A percentile compares a stretch with the other conserved stretches of the same genome.
These are phyloP conservation scores for Solanum etuberosum DNA, from an alignment of 257 asterid genomes.

Conservation along the genomic window DNA sequence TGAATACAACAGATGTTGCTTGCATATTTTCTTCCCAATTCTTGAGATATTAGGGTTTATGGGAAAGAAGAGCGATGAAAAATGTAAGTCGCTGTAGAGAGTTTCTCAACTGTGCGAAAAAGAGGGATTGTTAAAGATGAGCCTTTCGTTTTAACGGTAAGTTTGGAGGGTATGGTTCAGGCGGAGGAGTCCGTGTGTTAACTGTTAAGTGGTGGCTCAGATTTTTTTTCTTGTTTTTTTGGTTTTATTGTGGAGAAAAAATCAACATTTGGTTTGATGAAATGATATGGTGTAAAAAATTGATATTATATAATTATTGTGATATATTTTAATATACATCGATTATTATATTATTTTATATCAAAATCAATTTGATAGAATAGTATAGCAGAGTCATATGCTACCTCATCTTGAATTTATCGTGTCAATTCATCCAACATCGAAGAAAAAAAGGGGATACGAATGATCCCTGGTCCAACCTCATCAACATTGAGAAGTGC, in stretches of 20 bases:
- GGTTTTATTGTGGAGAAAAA: neutral
- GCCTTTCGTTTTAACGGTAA: neutral
- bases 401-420: too few species aligned
- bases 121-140: neutral
- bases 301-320: neutral
- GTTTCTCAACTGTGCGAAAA: neutral
- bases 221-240: constrained; percentile 13
- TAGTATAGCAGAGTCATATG: too few species aligned
- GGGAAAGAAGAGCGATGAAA: neutral
- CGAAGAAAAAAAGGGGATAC: neutral
- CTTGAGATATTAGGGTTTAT: constrained; percentile 10
- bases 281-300: neutral
- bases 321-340: neutral
- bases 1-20: constrained; percentile 38
- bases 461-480: neutral
- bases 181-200: constrained; percentile 20
- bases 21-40: constrained; percentile 43
- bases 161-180: neutral
- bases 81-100: neutral
- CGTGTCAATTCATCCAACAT: neutral
- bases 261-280: neutral
- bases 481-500: neutral
- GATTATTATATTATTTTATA: neutral
- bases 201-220: constrained; percentile 42
- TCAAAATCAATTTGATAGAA: neutral